phyloP scores from a whole-genome alignment of 495 filamentous ascomycete species.

The Achaetomiella virescens region DNA sequence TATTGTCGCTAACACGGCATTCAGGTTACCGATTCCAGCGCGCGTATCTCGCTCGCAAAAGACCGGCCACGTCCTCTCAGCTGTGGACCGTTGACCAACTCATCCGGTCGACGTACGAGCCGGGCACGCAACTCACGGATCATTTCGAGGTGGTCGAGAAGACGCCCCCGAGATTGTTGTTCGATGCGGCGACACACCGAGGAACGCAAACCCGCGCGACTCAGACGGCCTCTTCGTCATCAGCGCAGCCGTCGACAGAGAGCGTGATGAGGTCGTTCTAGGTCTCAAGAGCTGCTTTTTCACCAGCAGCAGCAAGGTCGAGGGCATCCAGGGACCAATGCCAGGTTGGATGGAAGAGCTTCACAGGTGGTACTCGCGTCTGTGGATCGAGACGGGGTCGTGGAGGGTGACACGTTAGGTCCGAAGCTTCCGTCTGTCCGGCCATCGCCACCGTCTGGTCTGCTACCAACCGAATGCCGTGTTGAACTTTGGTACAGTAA shows the following conservation, averaged over 20 bases:
- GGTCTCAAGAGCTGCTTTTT: constrained; percentile 63
- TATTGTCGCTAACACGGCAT: neutral
- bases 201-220: constrained; percentile 47
- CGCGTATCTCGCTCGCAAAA: constrained; percentile 52
- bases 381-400: constrained; percentile 53
- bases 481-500: too few relatives aligned
- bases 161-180: constrained; percentile 53
- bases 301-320: constrained; percentile 30
- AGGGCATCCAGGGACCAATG: constrained; percentile 49
- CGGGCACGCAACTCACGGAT: constrained; percentile 62
- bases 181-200: constrained; percentile 62
- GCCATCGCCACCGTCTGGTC: too few relatives aligned
- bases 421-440: too few relatives aligned
- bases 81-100: constrained; percentile 58
- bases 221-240: constrained; percentile 69
- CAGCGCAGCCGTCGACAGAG: constrained; percentile 53
- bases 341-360: constrained; percentile 48
- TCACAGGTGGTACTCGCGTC: constrained; percentile 60
- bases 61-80: constrained; percentile 53
- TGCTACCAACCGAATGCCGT: too few relatives aligned
- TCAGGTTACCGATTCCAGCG: constrained; percentile 61
- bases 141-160: constrained; percentile 73
- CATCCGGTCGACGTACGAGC: constrained; percentile 47
- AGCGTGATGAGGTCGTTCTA: constrained; percentile 56
- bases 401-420: constrained; percentile 23